Evolutionary conservation across 2,329 filamentous ascomycete species (phyloP), one percentile per base, ranked within the genome.

Genomic region (Aspergillus pseudotamarii): DNA sequence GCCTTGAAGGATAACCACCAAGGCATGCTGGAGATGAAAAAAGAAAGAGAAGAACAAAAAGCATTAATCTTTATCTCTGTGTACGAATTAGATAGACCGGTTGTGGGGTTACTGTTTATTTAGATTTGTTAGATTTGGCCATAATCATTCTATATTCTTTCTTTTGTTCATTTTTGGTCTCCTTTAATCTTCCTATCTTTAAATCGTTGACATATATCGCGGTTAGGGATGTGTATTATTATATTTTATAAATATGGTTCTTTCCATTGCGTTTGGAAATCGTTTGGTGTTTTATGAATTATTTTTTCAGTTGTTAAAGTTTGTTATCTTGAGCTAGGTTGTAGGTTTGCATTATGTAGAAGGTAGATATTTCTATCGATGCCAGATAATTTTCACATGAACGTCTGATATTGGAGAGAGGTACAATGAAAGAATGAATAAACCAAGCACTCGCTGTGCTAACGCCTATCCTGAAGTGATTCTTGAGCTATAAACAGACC

Each of bases 11-110:
- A 55, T 38, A 55, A 10, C 16, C 14, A 19, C 32, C 51, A 55
- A 38, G 32, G 51, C 51, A 23, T 9, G 32, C 12, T 38, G 11
- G 51, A 38, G 19, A 41, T 26, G 32, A 34, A 21, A 38, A 38
- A 19, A 38, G 23, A 26, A 23, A 23, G 23, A 38, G n/a, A 21
- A 55, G 21, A 26, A 55, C 6, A 38, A 55, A 55, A 55, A 55
- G 32, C 51, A 55, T 55, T 55, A 55, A 38, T 36, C 21, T 36
- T 51, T 21, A 6, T 19, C 48, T 51, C 48, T 63, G 62, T 68
- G 66, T 67, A 67, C 66, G 69, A 70, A 68, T 71, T 70, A 67
- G 67, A 74, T 75, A 75, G 72, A 74, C 66, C 57, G 63, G 69
- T 64, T 65, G 61, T 65, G 65, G 61, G 61, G 60, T 64, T 62